phyloP scores from a whole-genome alignment of 352 stramenopile genomes.

The Pythium diclinum region DNA sequence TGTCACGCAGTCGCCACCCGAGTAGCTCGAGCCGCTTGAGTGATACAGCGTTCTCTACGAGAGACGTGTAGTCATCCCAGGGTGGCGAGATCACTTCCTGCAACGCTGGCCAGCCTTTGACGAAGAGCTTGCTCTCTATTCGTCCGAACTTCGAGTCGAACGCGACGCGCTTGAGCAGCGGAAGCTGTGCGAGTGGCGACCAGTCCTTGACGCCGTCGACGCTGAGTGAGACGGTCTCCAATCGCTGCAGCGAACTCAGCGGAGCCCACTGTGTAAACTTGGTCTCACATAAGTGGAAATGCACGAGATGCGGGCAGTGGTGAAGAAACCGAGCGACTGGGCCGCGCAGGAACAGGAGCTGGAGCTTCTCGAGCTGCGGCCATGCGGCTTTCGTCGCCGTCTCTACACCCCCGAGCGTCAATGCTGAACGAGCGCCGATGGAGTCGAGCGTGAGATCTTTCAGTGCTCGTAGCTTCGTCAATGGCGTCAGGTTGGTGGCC shows the following conservation, averaged over 20 bases:
- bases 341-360: slow-evolving; percentile 15
- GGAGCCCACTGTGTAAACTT: slow-evolving; percentile 7
- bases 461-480: slow-evolving; percentile 3
- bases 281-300: slow-evolving; percentile 13
- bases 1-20: slow-evolving; percentile 21
- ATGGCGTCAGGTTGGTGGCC: slow-evolving; percentile 12
- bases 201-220: slow-evolving; percentile 18
- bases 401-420: background rate
- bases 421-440: background rate
- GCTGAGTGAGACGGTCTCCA: slow-evolving; percentile 19
- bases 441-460: slow-evolving; percentile 18
- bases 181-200: slow-evolving; percentile 14
- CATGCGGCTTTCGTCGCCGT: background rate
- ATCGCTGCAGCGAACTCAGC: background rate
- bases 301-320: slow-evolving; percentile 7
- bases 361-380: slow-evolving; percentile 10
- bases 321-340: slow-evolving; percentile 1
- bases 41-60: background rate
- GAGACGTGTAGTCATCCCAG: slow-evolving; percentile 21
- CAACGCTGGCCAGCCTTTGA: slow-evolving; percentile 11
- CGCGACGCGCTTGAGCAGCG: slow-evolving; percentile 3
- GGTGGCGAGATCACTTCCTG: slow-evolving; percentile 20
- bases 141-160: slow-evolving; percentile 7
- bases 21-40: slow-evolving; percentile 10
- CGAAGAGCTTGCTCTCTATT: slow-evolving; percentile 9